Evolutionary conservation across 225 moss, liverwort and hornwort genomes (phyloP), one percentile per base, ranked within the genome.

Genomic region (Straminergon stramineum): DNA sequence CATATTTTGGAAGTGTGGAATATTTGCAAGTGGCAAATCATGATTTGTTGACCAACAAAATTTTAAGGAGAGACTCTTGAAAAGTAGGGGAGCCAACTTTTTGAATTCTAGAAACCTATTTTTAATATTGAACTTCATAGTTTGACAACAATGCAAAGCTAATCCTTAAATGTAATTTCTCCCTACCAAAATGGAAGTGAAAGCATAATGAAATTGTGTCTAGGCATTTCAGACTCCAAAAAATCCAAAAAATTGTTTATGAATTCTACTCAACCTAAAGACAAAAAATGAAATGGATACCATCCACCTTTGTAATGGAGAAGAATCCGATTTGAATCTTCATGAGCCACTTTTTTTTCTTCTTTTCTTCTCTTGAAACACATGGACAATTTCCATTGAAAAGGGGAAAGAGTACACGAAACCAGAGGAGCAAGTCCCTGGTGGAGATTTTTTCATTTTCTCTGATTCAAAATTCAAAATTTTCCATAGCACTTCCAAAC

Each of bases 71-170:
- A 48, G 48, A 48, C 9, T 48, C 7, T 48, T 48, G 2, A 63
- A 13, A 30, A 30, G 30, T 1, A 0, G 1, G 4, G 30, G 15
- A 5, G 4, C 1, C 7, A 30, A 63, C 63, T 63, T 30, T 11
- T 48, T 48, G 7, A 48, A 7, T 48, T 48, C 48, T 9, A 5
- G 0, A 67, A 67, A 15, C 35, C 19, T 67, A 67, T 66, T 17
- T 66, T 34, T 17, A 17, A 34, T 20, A 20, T 20, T 20, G 19
- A 37, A 20, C 67, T 37, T 68, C 20, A 21, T 11, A 21, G 6
- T 68, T 37, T 37, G 21, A 68, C 68, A 68, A 20, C 21, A 48
- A 48, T 48, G 1, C 37, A 11, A 67, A 37, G 20, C 37, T 20
- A 67, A 5, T 67, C 16, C 11, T 37, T 20, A 5, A 67, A 4